Base-by-base conservation (phyloP, 2,329 filamentous ascomycete species). In the Capronia americana region DNA sequence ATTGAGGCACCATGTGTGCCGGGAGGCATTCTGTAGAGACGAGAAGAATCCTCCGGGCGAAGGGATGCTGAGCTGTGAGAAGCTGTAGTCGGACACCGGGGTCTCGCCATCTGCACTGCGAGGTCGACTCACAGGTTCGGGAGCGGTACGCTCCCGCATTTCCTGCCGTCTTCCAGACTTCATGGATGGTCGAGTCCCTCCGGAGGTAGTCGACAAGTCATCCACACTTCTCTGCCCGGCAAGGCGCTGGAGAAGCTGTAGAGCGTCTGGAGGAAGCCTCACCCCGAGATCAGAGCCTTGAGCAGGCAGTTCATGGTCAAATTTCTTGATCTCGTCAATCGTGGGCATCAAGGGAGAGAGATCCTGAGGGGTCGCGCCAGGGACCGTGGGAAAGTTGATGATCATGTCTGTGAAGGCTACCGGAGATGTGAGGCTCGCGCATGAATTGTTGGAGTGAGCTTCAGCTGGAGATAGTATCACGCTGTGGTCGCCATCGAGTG, bases 11-110 rank as follows among this genome's bases (percentile, higher is more conserved):
- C 94, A 98, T 12, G 93, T 95, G 74, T 89, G 88, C 60, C 93
- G 88, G 44, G 90, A 88, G 61, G 87, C 86, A 3, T 90, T 87
- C 44, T 90, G 92, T 30, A 97, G 85, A 0, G 90, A 92, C 1
- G 92, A 92, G 79, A 97, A 97, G 83, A 97, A 97, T 0, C 91
- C 92, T 28, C 92, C 90, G 0, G 94, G 94, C 0, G 94, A 97
- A 5, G 93, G 94, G 38, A 98, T 93, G 28, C 93, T 93, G 23
- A 97, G 85, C 66, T 87, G 88, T 23, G 91, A 93, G 69, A 97
- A 85, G 46, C 89, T 91, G 63, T 89, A 89, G 14, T 88, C 82
- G 14, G 89, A 90, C 64, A 84, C 79, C 10, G 86, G 82, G 0
- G 81, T 82, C 23, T 77, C 75, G 48, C 80, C 77, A 56, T 81